Base-by-base conservation (phyloP, 345 rosid genomes). In the Trapa bicornis region DNA sequence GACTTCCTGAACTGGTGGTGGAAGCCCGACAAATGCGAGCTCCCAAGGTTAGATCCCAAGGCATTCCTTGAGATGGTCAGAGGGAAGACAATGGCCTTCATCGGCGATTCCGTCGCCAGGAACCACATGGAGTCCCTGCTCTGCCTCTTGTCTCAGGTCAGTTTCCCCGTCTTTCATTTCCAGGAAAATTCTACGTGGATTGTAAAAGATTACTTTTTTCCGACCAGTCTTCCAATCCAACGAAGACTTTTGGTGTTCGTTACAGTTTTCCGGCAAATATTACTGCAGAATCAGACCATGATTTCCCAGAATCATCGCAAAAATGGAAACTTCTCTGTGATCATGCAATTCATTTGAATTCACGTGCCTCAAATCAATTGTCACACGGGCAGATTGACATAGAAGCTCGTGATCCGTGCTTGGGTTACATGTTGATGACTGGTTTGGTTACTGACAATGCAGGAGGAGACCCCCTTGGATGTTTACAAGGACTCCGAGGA, bases 91-190 rank as follows among this genome's bases (percentile, higher is more conserved):
- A 67, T 93, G 81, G 92, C 79, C 35, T 93, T 90, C 50, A 61
- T 87, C 22, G 99, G 99, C 53, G 99, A 91, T 66, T 90, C 95
- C 9, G 97, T 93, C 17, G 91, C 97, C 5, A 81, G 90, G 65
- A 93, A 93, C 77, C 97, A 93, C 37, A 73, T 90, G 83, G 96
- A 91, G 64, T 93, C 96, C 2, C 91, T 93, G 29, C 84, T 88
- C 5, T 93, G 97, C 66, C 87, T 90, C 65, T 72, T 93, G 68
- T 91, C 96, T 16, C 75, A 76, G 92, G 97, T 90, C 61, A 66
- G 52, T 37, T 41, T 6, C 13, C 7, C 35, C 45, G 8, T 37
- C 29, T 67, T 41, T n/a, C 33, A 1, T 6, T 58, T 58, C 16
- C 38, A 22, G 29, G 29, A 22, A 22, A 22, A 22, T 22, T 22